A percentile compares a stretch with the other conserved stretches of the same genome.
These are phyloP conservation scores for Chenopodium berlandieri DNA, from an alignment of 148 eudicot genomes.

Conservation along the genomic window DNA sequence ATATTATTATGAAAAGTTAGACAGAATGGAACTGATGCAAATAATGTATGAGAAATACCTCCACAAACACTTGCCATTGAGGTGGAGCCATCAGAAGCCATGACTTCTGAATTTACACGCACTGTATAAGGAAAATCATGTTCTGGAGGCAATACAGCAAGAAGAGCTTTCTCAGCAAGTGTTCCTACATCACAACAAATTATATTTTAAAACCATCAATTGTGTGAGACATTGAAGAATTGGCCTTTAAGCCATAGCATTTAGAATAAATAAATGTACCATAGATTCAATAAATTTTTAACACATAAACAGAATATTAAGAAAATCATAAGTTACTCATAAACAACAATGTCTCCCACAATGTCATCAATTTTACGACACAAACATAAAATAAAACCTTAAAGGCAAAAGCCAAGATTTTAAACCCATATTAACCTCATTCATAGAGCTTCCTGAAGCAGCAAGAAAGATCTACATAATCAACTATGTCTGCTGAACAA, in stretches of 20 bases:
- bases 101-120: conserved; percentile 94
- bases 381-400: background rate
- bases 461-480: background rate
- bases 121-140: conserved; percentile 67
- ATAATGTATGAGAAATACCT: conserved; percentile 47
- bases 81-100: conserved; percentile 99
- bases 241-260: background rate
- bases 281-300: background rate
- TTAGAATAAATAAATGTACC: background rate
- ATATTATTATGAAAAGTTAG: background rate
- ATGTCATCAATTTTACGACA: too few species aligned
- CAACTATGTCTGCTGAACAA: background rate
- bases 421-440: background rate
- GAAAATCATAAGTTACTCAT: background rate
- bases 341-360: background rate
- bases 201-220: too few species aligned
- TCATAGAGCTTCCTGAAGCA: background rate
- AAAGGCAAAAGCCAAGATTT: background rate
- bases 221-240: too few species aligned
- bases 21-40: background rate
- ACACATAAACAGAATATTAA: background rate
- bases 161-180: conserved; percentile 97
- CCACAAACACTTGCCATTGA: conserved; percentile 99
- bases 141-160: conserved; percentile 96
- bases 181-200: conserved; percentile 54